These are phyloP conservation scores for Pythium aphanidermatum DNA, from an alignment of 352 stramenopile genomes.

Conservation along the genomic window DNA sequence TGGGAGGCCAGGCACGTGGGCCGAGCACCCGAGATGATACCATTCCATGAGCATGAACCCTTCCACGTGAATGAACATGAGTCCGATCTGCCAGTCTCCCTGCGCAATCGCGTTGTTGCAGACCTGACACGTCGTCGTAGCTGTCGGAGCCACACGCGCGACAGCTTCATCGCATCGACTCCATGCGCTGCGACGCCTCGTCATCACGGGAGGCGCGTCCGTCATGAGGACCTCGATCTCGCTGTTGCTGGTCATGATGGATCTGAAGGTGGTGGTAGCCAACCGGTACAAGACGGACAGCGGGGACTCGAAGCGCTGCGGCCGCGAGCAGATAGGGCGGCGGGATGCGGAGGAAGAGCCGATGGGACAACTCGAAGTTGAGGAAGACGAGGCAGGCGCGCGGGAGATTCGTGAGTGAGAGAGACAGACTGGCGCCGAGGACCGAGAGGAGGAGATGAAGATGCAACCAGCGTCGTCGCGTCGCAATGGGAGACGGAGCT, in stretches of 20 bases:
- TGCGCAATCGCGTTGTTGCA: constrained; percentile 53
- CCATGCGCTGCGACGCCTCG: constrained; percentile 55
- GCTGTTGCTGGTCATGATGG: constrained; percentile 8
- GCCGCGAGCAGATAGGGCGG: neutral
- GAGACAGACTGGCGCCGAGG: neutral
- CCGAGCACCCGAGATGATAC: constrained; percentile 66
- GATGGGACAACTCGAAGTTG: neutral
- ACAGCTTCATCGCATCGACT: constrained; percentile 79
- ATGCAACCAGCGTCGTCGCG: no score
- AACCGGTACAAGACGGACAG: neutral
- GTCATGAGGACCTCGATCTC: constrained; percentile 27
- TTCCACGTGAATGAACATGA: constrained; percentile 84
- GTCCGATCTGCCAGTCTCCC: constrained; percentile 64
- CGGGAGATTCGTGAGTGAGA: constrained; percentile 9
- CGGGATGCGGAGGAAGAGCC: neutral
- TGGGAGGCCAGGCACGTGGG: constrained; percentile 37
- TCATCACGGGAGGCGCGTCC: constrained; percentile 34
- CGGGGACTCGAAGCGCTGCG: neutral
- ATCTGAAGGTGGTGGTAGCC: neutral
- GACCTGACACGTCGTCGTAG: constrained; percentile 74
- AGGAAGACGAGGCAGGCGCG: constrained; percentile 15
- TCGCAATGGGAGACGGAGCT: no score
- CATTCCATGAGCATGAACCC: constrained; percentile 87
- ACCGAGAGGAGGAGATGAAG: neutral
- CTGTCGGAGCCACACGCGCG: constrained; percentile 58